Conservation (phyloP, 2,329 filamentous ascomycete species). For the Ilyonectria sp. region DNA sequence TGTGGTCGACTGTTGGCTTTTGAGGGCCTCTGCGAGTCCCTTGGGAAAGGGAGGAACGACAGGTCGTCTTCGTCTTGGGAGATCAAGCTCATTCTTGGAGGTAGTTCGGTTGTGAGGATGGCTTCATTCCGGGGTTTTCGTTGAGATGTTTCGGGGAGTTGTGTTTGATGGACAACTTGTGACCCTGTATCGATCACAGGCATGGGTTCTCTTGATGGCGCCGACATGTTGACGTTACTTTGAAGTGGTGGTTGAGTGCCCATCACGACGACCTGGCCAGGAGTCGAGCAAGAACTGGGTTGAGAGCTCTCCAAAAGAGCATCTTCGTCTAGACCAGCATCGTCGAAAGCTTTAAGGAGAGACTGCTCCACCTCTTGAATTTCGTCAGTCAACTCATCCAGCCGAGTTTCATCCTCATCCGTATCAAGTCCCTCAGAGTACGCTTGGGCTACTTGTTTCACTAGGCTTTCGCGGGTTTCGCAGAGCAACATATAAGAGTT, state of each 20-base stretch:
- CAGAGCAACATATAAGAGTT: conserved; percentile 60
- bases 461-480: conserved; percentile 61
- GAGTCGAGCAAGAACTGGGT: conserved; percentile 25
- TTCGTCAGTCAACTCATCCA: conserved; percentile 64
- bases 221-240: conserved; percentile 52
- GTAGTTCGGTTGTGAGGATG: conserved; percentile 35
- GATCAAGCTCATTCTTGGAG: conserved; percentile 42
- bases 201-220: conserved; percentile 52
- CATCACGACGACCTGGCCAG: conserved; percentile 55
- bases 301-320: conserved; percentile 53
- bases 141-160: conserved; percentile 54
- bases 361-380: conserved; percentile 61
- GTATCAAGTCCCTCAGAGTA: conserved; percentile 68
- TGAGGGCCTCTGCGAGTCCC: conserved; percentile 35
- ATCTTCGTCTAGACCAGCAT: conserved; percentile 62
- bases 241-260: conserved; percentile 59
- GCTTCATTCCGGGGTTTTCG: conserved; percentile 44
- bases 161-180: conserved; percentile 69
- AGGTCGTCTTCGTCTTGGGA: conserved; percentile 44
- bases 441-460: conserved; percentile 63
- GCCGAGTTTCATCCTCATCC: conserved; percentile 64
- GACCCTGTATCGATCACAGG: conserved; percentile 54
- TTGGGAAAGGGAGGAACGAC: conserved; percentile 46
- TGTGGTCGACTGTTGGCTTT: conserved; percentile 23
- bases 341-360: conserved; percentile 59